These are phyloP conservation scores for Apophysomyces ossiformis DNA, from an alignment of 371 early-diverging fungal genomes.

Conservation along the genomic window DNA sequence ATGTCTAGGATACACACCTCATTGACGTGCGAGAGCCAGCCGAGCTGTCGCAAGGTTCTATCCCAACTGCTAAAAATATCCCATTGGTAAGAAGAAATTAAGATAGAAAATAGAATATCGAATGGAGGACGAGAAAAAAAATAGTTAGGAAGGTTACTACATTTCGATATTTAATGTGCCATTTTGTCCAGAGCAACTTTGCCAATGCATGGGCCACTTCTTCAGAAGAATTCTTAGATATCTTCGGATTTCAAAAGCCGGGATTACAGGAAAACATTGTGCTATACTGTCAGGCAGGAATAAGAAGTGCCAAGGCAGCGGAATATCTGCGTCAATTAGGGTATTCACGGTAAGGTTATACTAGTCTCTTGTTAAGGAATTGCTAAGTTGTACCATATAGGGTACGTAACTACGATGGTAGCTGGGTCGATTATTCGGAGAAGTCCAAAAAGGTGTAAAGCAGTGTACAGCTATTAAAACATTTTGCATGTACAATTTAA, in stretches of 20 bases:
- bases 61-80: conserved; percentile 65
- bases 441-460: conserved; percentile 20
- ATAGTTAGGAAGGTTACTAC: neutral
- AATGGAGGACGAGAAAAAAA: neutral
- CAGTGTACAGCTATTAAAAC: conserved; percentile 10
- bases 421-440: conserved; percentile 61
- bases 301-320: conserved; percentile 60
- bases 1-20: conserved; percentile 32
- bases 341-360: conserved; percentile 34
- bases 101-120: neutral
- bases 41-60: conserved; percentile 56
- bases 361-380: neutral
- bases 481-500: too few species aligned
- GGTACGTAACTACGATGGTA: conserved; percentile 63
- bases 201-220: conserved; percentile 52
- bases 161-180: neutral
- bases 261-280: conserved; percentile 43
- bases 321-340: conserved; percentile 54
- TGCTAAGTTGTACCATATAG: conserved; percentile 21
- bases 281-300: conserved; percentile 68
- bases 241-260: conserved; percentile 61
- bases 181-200: conserved; percentile 50
- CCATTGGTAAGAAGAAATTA: conserved; percentile 49
- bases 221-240: conserved; percentile 48
- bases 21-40: conserved; percentile 67